Conservation (phyloP, 2,329 filamentous ascomycete genomes). For the Aspergillus uvarum region DNA sequence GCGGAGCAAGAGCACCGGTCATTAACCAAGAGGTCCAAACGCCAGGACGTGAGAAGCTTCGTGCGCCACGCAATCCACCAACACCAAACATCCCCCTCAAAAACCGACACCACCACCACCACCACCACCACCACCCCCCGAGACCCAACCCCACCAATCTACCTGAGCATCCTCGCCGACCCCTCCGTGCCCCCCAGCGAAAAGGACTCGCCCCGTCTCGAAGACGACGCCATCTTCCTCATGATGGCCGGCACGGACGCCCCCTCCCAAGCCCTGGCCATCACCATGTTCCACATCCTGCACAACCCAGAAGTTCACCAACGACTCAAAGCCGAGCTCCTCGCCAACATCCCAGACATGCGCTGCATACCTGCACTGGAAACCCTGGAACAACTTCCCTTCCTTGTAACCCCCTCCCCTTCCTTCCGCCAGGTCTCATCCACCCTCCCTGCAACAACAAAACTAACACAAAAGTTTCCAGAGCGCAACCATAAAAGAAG, state of each 20-base stretch:
- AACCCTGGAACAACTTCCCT: constrained; percentile 6
- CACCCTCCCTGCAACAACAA: too few relatives aligned
- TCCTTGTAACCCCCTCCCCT: neutral
- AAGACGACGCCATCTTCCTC: constrained; percentile 11
- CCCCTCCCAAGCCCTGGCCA: constrained; percentile 5
- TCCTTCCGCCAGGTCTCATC: too few relatives aligned
- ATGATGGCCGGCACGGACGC: constrained; percentile 11
- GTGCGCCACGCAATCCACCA: neutral
- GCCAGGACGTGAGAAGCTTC: neutral
- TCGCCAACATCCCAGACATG: constrained; percentile 2
- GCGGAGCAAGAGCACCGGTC: too few relatives aligned
- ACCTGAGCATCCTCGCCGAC: neutral
- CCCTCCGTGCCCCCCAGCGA: neutral
- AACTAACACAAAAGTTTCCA: neutral
- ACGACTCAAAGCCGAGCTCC: constrained; percentile 3
- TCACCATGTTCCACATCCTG: constrained; percentile 9
- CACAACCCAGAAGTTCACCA: neutral
- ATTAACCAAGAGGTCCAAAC: too few relatives aligned
- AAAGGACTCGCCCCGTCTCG: constrained; percentile 5
- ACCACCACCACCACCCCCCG: too few relatives aligned
- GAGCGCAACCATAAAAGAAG: constrained; percentile 7
- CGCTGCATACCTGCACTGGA: neutral
- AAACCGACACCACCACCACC: neutral
- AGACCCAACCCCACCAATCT: neutral
- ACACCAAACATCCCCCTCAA: neutral